Percentiles rank a stretch among this genome's conserved stretches.
These are phyloP conservation scores for Penicillium capsulatum DNA, from an alignment of 2,329 filamentous ascomycete genomes.

Conservation along the genomic window DNA sequence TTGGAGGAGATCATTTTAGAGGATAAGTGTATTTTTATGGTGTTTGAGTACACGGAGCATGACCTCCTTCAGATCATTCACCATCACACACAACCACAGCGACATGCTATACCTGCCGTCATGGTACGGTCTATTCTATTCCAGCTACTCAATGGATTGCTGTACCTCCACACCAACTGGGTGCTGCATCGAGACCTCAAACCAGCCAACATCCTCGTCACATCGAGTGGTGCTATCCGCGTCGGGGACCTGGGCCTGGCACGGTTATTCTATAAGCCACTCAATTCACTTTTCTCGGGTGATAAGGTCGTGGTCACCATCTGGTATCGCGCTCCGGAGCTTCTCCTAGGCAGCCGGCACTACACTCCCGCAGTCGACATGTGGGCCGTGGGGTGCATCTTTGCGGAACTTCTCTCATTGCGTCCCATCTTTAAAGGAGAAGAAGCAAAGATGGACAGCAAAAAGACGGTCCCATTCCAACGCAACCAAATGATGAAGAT, in stretches of 20 bases:
- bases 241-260: slow-evolving; percentile 93
- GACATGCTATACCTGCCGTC: slow-evolving; percentile 79
- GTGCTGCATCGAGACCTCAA: slow-evolving; percentile 95
- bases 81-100: slow-evolving; percentile 84
- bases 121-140: slow-evolving; percentile 94
- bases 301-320: slow-evolving; percentile 99
- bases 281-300: slow-evolving; percentile 85
- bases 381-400: slow-evolving; percentile 97
- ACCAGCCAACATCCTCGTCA: slow-evolving; percentile 98
- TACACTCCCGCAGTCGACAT: slow-evolving; percentile 97
- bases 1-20: slow-evolving; percentile 94
- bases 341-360: slow-evolving; percentile 87
- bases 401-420: slow-evolving; percentile 84
- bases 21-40: slow-evolving; percentile 99
- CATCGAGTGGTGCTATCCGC: slow-evolving; percentile 80
- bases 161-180: slow-evolving; percentile 96
- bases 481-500: slow-evolving; percentile 99
- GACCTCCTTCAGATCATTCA: slow-evolving; percentile 97
- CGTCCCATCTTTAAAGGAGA: slow-evolving; percentile 97
- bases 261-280: slow-evolving; percentile 85
- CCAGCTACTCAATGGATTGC: slow-evolving; percentile 88
- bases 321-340: slow-evolving; percentile 94
- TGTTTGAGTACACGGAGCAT: slow-evolving; percentile 98
- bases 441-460: slow-evolving; percentile 97
- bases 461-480: slow-evolving; percentile 96